Conservation (phyloP, 75 land plant species). For the Cunninghamia lanceolata region DNA sequence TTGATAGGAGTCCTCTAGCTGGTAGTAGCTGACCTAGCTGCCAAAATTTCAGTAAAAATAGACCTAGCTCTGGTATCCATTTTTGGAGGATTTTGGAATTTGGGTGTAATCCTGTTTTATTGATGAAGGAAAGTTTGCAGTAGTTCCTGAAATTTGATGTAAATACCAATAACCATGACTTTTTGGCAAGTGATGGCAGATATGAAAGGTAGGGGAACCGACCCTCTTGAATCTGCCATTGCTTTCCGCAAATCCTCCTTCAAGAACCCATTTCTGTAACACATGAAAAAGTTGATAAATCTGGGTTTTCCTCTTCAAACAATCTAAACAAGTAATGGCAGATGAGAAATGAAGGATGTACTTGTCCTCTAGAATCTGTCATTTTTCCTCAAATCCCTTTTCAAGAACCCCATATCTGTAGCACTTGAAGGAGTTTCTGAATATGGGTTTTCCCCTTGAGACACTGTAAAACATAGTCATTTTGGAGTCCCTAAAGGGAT, state of each 20-base stretch:
- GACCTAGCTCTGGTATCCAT: background rate
- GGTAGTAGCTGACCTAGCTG: background rate
- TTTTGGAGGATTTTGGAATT: background rate
- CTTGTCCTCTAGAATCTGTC: background rate
- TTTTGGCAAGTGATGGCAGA: background rate
- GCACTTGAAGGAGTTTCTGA: background rate
- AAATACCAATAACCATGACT: background rate
- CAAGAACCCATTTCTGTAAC: background rate
- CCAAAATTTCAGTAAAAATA: background rate
- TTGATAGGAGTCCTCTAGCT: background rate
- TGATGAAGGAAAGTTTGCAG: background rate
- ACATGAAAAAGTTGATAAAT: background rate
- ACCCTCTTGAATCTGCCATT: too few species aligned
- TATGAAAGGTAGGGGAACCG: background rate
- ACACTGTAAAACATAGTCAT: background rate
- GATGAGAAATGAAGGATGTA: background rate
- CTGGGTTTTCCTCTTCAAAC: background rate
- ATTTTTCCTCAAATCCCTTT: background rate
- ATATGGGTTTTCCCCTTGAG: background rate
- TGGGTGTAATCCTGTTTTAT: background rate
- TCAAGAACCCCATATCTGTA: background rate
- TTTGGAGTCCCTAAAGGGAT: background rate
- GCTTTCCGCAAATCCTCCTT: background rate
- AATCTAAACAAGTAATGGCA: background rate
- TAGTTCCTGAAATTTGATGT: background rate